These are phyloP conservation scores for Lachnum nothofagi DNA, from an alignment of 2,329 filamentous ascomycete genomes.

Conservation along the genomic window DNA sequence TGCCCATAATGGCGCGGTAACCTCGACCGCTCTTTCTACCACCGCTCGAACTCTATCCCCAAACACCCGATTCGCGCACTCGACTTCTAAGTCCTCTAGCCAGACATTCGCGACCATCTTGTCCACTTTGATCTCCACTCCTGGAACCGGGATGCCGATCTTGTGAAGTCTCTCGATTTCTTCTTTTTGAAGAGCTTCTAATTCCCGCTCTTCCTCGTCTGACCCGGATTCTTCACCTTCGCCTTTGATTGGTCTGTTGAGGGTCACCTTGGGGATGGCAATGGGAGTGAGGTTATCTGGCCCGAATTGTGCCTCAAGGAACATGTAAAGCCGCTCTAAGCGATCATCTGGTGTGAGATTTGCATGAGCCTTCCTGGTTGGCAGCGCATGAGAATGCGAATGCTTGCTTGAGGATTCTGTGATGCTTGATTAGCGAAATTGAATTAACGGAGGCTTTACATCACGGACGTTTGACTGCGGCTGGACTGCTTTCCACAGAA, in stretches of 20 bases:
- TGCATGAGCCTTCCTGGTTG: slow-evolving; percentile 65
- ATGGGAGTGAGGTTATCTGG: slow-evolving; percentile 76
- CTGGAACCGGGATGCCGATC: slow-evolving; percentile 84
- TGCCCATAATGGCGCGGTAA: slow-evolving; percentile 65
- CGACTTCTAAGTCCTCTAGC: slow-evolving; percentile 87
- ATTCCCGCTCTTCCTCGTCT: slow-evolving; percentile 35
- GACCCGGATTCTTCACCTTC: slow-evolving; percentile 28
- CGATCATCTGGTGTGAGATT: slow-evolving; percentile 68
- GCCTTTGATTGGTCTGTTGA: slow-evolving; percentile 31
- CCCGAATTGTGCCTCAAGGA: slow-evolving; percentile 95
- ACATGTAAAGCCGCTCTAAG: slow-evolving; percentile 82
- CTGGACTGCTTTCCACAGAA: slow-evolving; percentile 87
- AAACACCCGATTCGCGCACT: slow-evolving; percentile 73
- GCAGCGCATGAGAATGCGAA: slow-evolving; percentile 47
- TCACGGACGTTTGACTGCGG: slow-evolving; percentile 78
- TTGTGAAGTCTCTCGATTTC: slow-evolving; percentile 77
- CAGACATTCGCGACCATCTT: slow-evolving; percentile 83
- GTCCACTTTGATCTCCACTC: slow-evolving; percentile 80
- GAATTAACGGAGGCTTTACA: slow-evolving; percentile 14
- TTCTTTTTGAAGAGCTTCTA: slow-evolving; percentile 39
- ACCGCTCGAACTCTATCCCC: slow-evolving; percentile 82
- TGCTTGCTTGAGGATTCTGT: slow-evolving; percentile 57
- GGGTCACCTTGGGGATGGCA: slow-evolving; percentile 53
- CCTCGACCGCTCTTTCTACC: slow-evolving; percentile 83
- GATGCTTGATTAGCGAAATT: slow-evolving; percentile 15